Base-by-base conservation (phyloP, 2,329 filamentous ascomycete species). In the Truncatella angustata region DNA sequence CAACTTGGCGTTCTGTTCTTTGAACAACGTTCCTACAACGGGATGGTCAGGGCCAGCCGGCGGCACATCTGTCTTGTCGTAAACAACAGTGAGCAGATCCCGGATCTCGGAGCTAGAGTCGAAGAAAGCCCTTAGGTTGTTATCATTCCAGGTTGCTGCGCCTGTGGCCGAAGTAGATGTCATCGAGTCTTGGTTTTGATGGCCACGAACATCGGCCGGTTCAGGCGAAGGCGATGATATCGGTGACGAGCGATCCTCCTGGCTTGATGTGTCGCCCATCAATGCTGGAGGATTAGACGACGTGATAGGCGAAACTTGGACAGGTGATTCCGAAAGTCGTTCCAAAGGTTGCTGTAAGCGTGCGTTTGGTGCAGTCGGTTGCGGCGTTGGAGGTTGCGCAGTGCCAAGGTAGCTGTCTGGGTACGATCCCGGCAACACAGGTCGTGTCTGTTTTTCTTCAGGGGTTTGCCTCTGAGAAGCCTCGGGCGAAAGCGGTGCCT, bases 91-190 rank as follows among this genome's bases (percentile, higher is more conserved):
- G 48, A 97, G 79, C 66, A 97, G 81, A 66, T 99, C 93, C 47
- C 90, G 84, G 59, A 99, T 91, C 57, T 96, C 91, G 30, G 86
- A 86, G 55, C 90, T 85, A 60, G 94, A 91, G 59, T 97, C 93
- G 63, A 97, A 88, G 71, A 97, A 99, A 12, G 89, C 87, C 54
- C 91, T 85, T 24, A 99, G 80, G 61, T 85, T 90, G 51, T 85
- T 79, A 68, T 97, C 93, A 56, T 91, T 93, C 94, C 94, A 99
- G 0, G 85, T 82, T 23, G 86, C 79, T 18, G 80, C 79, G 14
- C 77, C 75, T 14, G 80, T 75, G 21, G 81, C 78, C 24, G 81
- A 78, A 4, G 76, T 79, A 20, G 82, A 80, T 32, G 80, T 79
- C 47, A 73, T 72, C 5, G 77, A 78, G 50, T 77, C 76, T 63